Evolutionary conservation across 2,329 filamentous ascomycete species (phyloP).

Genomic region (Dactylellina leptospora): DNA sequence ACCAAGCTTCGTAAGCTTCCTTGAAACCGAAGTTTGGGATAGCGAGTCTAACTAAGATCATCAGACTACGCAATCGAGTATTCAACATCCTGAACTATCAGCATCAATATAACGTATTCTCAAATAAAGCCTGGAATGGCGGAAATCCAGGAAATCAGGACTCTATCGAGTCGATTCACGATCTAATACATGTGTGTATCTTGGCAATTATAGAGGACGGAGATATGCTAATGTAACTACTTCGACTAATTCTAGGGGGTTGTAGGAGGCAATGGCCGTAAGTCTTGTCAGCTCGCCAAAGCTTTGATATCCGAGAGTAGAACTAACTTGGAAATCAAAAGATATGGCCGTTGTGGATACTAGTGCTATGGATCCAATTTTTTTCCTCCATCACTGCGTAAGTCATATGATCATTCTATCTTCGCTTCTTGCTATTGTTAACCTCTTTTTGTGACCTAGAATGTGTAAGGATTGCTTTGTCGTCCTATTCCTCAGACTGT

Average conservation of each 20-base stretch:
- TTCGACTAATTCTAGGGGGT: conserved; percentile 19
- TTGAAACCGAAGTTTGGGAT: not conserved
- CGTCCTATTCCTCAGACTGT: too few relatives aligned
- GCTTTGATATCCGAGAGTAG: not conserved
- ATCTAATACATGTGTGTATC: conserved; percentile 36
- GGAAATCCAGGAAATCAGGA: conserved; percentile 45
- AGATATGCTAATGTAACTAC: not conserved
- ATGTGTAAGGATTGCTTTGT: conserved; percentile 23
- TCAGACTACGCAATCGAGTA: conserved; percentile 45
- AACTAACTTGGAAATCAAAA: conserved; percentile 9
- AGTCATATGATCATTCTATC: not conserved
- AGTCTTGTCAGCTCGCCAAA: not conserved
- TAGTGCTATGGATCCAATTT: conserved; percentile 29
- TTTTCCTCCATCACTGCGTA: conserved; percentile 44
- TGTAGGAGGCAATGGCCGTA: conserved; percentile 41
- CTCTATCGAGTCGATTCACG: conserved; percentile 45
- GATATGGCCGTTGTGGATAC: conserved; percentile 48
- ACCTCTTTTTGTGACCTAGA: conserved; percentile 16
- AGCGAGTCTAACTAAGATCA: not conserved
- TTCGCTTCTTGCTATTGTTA: not conserved
- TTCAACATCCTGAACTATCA: conserved; percentile 46
- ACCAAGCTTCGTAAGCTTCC: conserved; percentile 39
- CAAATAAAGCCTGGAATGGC: conserved; percentile 50
- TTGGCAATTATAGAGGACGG: not conserved
- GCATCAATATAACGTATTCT: conserved; percentile 36